phyloP scores from a whole-genome alignment of 352 stramenopile genomes.

The Halophytophthora polymorphica region DNA sequence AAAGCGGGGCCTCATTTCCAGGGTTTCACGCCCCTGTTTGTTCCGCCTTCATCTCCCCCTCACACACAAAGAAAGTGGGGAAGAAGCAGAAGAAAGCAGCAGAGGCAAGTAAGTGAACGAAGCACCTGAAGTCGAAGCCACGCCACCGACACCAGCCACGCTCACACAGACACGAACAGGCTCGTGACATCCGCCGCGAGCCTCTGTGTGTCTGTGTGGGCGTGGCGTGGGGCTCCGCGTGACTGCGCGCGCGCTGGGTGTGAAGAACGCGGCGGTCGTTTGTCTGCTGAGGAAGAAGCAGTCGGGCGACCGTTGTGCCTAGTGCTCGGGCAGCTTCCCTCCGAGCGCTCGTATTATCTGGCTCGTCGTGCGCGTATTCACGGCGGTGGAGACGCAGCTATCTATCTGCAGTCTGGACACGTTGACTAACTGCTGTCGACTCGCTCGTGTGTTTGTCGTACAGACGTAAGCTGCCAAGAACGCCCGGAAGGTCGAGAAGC shows the following conservation, averaged over 20 bases:
- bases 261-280: too few species aligned
- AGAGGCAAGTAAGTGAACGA: slow-evolving; percentile 29
- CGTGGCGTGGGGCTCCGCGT: too few species aligned
- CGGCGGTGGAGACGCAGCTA: slow-evolving; percentile 9
- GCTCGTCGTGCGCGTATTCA: background rate
- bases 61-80: slow-evolving; percentile 33
- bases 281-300: too few species aligned
- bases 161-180: too few species aligned
- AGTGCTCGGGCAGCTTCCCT: too few species aligned
- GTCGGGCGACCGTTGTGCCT: too few species aligned
- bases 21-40: slow-evolving; percentile 19
- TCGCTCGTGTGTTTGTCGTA: slow-evolving; percentile 11
- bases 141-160: background rate
- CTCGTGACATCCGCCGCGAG: too few species aligned
- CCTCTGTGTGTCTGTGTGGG: too few species aligned
- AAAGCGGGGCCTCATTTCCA: slow-evolving; percentile 3
- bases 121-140: background rate
- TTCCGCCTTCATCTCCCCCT: slow-evolving; percentile 24
- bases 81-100: slow-evolving; percentile 37
- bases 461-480: slow-evolving; percentile 17
- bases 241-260: too few species aligned
- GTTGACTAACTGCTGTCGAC: slow-evolving; percentile 19
- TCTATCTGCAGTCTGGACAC: too few species aligned
- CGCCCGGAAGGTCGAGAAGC: slow-evolving; percentile 13
- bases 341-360: too few species aligned